phyloP scores from a whole-genome alignment of 768 basidiomycete genomes.

The Termitomyces sp. region DNA sequence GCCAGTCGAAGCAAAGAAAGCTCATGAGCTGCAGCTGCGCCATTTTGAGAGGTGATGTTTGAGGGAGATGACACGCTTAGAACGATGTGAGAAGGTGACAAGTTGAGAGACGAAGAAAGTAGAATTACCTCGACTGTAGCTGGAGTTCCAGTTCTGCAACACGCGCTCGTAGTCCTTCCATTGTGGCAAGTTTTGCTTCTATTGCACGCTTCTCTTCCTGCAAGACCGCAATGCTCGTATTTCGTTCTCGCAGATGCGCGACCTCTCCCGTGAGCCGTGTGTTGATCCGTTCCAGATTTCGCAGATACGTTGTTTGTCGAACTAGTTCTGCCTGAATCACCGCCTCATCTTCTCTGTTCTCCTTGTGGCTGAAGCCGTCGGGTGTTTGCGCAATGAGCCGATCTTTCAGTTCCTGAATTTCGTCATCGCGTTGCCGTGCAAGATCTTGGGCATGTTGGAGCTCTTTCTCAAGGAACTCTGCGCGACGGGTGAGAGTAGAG shows the following conservation, averaged over 20 bases:
- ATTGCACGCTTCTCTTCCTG: slow-evolving; percentile 68
- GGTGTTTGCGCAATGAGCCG: not conserved
- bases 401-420: not conserved
- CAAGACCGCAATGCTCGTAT: slow-evolving; percentile 62
- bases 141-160: slow-evolving; percentile 55
- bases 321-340: slow-evolving; percentile 66
- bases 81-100: not conserved
- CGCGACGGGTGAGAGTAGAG: slow-evolving; percentile 39
- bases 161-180: slow-evolving; percentile 52
- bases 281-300: slow-evolving; percentile 55
- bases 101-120: not conserved
- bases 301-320: slow-evolving; percentile 57
- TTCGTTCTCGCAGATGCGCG: slow-evolving; percentile 42
- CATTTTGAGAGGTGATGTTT: slow-evolving; percentile 25
- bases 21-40: slow-evolving; percentile 35
- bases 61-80: not conserved
- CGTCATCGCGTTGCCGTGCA: slow-evolving; percentile 33
- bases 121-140: slow-evolving; percentile 49
- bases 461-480: slow-evolving; percentile 41
- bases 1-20: slow-evolving; percentile 55
- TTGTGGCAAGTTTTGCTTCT: slow-evolving; percentile 41
- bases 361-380: slow-evolving; percentile 12
- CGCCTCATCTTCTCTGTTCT: slow-evolving; percentile 49
- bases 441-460: slow-evolving; percentile 38
- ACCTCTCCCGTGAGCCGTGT: slow-evolving; percentile 50